Evolutionary conservation across 805 yeast species (phyloP), one percentile per base, ranked within the genome.

Genomic region (Kluyveromyces starmeri): DNA sequence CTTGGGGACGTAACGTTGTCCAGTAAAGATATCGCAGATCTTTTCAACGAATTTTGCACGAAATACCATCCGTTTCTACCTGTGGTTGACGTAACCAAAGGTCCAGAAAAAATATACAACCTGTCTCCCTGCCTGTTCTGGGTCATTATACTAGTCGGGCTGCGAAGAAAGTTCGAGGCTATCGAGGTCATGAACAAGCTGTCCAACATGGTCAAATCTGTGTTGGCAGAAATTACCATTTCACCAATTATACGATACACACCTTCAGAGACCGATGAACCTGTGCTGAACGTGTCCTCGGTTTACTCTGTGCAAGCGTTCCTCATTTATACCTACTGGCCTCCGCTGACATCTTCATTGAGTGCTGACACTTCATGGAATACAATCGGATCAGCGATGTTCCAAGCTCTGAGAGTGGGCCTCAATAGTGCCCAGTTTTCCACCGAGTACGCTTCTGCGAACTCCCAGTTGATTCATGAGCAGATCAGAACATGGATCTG

Each of bases 331-430:
- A 80, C 96, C 0, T 75, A 80, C 54, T 89, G 97, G 98, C 97
- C 97, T 0, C 96, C 96, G 3, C 69, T 88, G 24, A 84, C 96
- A 0, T 85, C 97, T 0, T 86, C 96, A 0, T 67, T 92, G 30
- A 83, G 94, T 57, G 95, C 97, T 0, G 97, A 92, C 53, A 81
- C 95, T 6, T 81, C 95, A 4, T 89, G 96, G 95, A 84, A 83
- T 53, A 84, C 96, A 1, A 79, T 85, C 15, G 97, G 96, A 0
- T 78, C 84, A 29, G 97, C 97, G 4, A 67, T 86, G 47, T 84
- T 83, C 58, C 95, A 85, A 51, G 97, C 96, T 0, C 80, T 88
- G 21, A 64, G 96, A 36, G 82, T 89, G 11, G 97, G 98, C 0
- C 64, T 92, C 18, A 95, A 92, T 50, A 71, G 86, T 15, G 92